Percentiles rank a stretch among this genome's conserved stretches.
These are phyloP conservation scores for Penicillium brasilianum DNA, from an alignment of 2,329 filamentous ascomycete genomes.

Conservation along the genomic window DNA sequence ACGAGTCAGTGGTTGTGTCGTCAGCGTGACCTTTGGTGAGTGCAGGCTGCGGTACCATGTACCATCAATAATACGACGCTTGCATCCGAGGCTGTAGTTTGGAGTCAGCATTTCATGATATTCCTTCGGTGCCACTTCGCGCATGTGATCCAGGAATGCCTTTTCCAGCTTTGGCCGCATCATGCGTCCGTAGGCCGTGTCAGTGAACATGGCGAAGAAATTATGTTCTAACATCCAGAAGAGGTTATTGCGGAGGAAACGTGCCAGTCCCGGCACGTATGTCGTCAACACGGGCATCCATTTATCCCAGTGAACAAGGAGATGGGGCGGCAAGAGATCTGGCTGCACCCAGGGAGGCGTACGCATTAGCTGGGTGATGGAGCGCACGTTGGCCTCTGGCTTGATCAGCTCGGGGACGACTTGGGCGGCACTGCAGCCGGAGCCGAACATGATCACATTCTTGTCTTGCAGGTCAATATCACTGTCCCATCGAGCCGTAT, in stretches of 20 bases:
- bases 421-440: constrained; percentile 63
- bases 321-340: constrained; percentile 42
- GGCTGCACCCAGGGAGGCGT: constrained; percentile 63
- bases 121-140: constrained; percentile 58
- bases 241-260: constrained; percentile 50
- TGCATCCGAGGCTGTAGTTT: constrained; percentile 67
- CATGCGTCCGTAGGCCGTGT: constrained; percentile 41
- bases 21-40: constrained; percentile 59
- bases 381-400: constrained; percentile 56
- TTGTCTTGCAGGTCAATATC: constrained; percentile 59
- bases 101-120: constrained; percentile 67
- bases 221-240: constrained; percentile 44
- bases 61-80: constrained; percentile 65
- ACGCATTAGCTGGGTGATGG: constrained; percentile 64
- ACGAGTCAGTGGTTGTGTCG: constrained; percentile 55
- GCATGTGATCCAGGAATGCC: constrained; percentile 55
- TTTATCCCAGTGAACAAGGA: constrained; percentile 52
- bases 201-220: constrained; percentile 26
- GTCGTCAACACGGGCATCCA: constrained; percentile 54
- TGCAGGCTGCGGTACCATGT: constrained; percentile 61
- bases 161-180: constrained; percentile 48
- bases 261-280: constrained; percentile 57
- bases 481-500: constrained; percentile 63
- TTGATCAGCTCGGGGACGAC: constrained; percentile 59
- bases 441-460: constrained; percentile 63